Conservation (phyloP, 2,329 filamentous ascomycete genomes). For the Diaporthe longicolla region DNA sequence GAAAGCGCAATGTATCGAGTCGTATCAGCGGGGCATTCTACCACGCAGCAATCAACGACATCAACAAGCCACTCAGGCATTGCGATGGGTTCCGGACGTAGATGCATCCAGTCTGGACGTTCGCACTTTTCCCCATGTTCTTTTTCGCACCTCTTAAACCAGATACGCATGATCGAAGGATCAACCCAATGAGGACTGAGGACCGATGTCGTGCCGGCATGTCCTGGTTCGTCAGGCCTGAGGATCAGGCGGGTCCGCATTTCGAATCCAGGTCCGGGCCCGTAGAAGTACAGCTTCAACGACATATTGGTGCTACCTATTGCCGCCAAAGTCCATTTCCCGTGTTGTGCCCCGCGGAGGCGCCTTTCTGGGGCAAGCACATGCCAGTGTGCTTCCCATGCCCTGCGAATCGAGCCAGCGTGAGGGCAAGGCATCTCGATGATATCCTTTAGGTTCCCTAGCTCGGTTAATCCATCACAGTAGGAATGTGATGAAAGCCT, state of each 20-base stretch:
- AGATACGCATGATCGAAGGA: neutral
- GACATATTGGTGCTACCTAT: too few species aligned
- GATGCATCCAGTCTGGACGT: neutral
- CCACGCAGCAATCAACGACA: neutral
- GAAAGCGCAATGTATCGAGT: neutral
- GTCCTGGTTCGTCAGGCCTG: neutral
- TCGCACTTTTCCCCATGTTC: neutral
- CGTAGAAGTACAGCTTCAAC: too few species aligned
- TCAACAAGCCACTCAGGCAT: constrained; percentile 1
- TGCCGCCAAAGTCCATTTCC: too few species aligned
- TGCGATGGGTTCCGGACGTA: neutral
- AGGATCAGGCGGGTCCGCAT: neutral
- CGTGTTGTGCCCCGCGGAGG: too few species aligned
- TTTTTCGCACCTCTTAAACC: neutral
- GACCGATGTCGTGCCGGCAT: neutral
- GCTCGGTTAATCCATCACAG: too few species aligned
- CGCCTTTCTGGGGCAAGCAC: too few species aligned
- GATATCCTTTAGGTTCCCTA: neutral
- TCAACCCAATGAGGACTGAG: neutral
- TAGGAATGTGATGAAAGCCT: too few species aligned
- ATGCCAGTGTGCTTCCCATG: neutral
- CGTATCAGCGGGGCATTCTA: neutral
- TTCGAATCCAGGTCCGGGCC: too few species aligned
- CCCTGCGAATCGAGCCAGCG: neutral
- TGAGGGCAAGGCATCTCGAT: neutral